phyloP scores from a whole-genome alignment of 2,329 filamentous ascomycete genomes.

The Fusarium goolgardi region DNA sequence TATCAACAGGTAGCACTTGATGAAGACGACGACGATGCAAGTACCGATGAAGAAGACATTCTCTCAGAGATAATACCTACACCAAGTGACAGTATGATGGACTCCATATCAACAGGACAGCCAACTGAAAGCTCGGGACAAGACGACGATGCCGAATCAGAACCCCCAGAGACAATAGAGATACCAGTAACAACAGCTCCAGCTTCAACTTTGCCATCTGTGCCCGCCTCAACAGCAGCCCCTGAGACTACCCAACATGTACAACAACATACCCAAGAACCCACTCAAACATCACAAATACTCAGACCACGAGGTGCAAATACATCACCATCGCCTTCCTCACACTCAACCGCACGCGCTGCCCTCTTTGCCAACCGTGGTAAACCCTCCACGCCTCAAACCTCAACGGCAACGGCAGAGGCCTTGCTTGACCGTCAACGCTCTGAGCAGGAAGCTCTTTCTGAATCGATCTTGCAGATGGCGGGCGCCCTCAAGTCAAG shows the following conservation, averaged over 20 bases:
- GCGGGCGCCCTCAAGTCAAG: slow-evolving; percentile 81
- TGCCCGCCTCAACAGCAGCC: slow-evolving; percentile 21
- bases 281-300: slow-evolving; percentile 52
- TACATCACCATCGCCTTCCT: slow-evolving; percentile 37
- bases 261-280: slow-evolving; percentile 20
- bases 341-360: slow-evolving; percentile 55
- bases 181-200: slow-evolving; percentile 15
- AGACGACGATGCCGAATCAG: slow-evolving; percentile 53
- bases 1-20: slow-evolving; percentile 49
- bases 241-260: slow-evolving; percentile 24
- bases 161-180: slow-evolving; percentile 59
- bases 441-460: slow-evolving; percentile 84
- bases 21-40: slow-evolving; percentile 54
- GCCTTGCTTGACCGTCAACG: slow-evolving; percentile 80
- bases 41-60: slow-evolving; percentile 68
- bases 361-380: slow-evolving; percentile 59
- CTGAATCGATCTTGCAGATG: slow-evolving; percentile 82
- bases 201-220: slow-evolving; percentile 19
- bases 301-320: slow-evolving; percentile 51
- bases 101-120: slow-evolving; percentile 52
- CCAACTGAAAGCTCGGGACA: slow-evolving; percentile 38
- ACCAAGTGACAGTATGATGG: slow-evolving; percentile 62
- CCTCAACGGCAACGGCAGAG: slow-evolving; percentile 70
- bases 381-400: slow-evolving; percentile 51
- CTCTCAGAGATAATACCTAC: slow-evolving; percentile 66